Evolutionary conservation across 495 filamentous ascomycete species (phyloP).

Genomic region (Parmelia sp.): DNA sequence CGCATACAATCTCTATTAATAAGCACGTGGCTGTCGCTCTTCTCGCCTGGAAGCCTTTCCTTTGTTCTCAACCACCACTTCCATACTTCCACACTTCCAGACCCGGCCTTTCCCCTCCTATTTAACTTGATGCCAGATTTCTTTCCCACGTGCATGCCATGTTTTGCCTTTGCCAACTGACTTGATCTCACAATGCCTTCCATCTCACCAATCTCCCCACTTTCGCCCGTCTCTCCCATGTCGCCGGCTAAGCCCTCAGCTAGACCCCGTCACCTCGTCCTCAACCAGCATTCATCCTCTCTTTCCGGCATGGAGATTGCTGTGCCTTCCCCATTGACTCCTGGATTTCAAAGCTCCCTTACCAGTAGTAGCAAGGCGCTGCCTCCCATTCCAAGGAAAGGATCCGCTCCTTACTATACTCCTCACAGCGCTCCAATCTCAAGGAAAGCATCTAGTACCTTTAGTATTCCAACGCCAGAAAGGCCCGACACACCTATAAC

Average conservation of each 20-base stretch:
- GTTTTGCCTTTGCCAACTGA: background rate
- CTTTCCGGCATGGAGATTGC: conserved; percentile 18
- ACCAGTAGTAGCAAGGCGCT: conserved; percentile 13
- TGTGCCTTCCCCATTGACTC: conserved; percentile 3
- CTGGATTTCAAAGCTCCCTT: background rate
- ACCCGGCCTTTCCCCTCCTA: background rate
- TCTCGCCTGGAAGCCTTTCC: background rate
- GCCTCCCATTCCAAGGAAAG: conserved; percentile 13
- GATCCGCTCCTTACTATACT: background rate
- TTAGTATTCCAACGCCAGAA: conserved; percentile 13
- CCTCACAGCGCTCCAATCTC: background rate
- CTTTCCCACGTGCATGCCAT: background rate
- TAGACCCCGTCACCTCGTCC: background rate
- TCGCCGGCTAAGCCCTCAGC: background rate
- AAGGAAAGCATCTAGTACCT: conserved; percentile 19
- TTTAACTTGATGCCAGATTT: background rate
- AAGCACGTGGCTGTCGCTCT: conserved; percentile 6
- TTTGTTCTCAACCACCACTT: background rate
- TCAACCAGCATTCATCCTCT: conserved; percentile 4
- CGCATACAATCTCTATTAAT: background rate
- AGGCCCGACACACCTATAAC: background rate
- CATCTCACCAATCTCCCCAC: conserved; percentile 1
- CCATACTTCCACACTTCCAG: too few relatives aligned
- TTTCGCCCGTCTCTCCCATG: conserved; percentile 5
- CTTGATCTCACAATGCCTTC: background rate